A percentile compares a stretch with the other conserved stretches of the same genome.
phyloP scores from a whole-genome alignment of 2,329 filamentous ascomycete species.

The Claviceps monticola region DNA sequence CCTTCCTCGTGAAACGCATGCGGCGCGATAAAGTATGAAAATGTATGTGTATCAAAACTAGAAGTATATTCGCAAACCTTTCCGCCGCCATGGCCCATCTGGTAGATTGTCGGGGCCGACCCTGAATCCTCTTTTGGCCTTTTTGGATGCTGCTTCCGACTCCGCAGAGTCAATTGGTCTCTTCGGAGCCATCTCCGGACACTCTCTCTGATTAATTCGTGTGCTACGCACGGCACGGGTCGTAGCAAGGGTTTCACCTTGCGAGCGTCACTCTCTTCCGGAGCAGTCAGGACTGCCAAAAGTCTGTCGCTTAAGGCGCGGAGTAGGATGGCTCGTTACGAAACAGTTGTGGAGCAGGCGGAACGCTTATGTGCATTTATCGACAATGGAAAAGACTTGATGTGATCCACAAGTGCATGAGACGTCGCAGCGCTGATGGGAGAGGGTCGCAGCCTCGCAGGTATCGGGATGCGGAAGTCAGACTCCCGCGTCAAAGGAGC shows the following conservation, averaged over 20 bases:
- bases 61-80: slow-evolving; percentile 29
- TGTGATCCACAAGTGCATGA: too few relatives aligned
- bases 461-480: too few relatives aligned
- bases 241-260: not conserved
- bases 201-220: not conserved
- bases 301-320: too few relatives aligned
- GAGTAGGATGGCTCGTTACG: not conserved
- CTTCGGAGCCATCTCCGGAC: slow-evolving; percentile 18
- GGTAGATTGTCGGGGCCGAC: slow-evolving; percentile 85
- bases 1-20: not conserved
- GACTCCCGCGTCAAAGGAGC: not conserved
- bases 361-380: not conserved
- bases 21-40: not conserved
- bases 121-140: slow-evolving; percentile 57
- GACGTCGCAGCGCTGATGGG: too few relatives aligned
- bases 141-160: slow-evolving; percentile 29
- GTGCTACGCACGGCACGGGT: not conserved
- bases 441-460: too few relatives aligned
- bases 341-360: not conserved
- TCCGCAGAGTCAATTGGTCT: slow-evolving; percentile 15
- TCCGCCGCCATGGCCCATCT: slow-evolving; percentile 76
- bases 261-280: too few relatives aligned
- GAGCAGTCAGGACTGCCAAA: not conserved
- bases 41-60: not conserved
- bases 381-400: too few relatives aligned